Conservation (phyloP, 805 yeast species). For the Metschnikowia anglica region DNA sequence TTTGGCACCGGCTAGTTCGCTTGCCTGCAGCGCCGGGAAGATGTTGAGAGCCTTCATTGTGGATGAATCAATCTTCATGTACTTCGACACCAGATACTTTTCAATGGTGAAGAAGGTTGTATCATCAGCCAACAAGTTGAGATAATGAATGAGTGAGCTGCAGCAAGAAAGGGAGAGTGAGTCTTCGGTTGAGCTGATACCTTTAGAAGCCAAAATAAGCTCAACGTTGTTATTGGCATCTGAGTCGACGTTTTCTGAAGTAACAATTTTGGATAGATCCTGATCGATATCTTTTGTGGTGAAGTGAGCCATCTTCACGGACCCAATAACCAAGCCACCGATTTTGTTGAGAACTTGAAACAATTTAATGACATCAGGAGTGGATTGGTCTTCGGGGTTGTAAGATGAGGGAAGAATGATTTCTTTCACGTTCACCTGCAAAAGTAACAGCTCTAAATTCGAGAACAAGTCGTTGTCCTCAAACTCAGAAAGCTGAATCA, state of each 20-base stretch:
- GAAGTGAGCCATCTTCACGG: constrained; percentile 57
- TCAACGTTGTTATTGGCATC: constrained; percentile 34
- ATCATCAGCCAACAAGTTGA: constrained; percentile 61
- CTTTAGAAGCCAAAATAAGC: constrained; percentile 54
- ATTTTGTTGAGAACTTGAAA: constrained; percentile 66
- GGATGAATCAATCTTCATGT: constrained; percentile 87
- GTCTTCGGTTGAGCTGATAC: constrained; percentile 45
- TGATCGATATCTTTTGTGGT: constrained; percentile 68
- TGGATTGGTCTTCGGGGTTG: constrained; percentile 37
- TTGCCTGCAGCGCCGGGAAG: constrained; percentile 51
- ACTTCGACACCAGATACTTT: constrained; percentile 71
- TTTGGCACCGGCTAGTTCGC: constrained; percentile 20
- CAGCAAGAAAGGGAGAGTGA: constrained; percentile 58
- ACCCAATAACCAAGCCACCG: constrained; percentile 72
- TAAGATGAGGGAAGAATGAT: constrained; percentile 57
- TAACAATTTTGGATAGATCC: constrained; percentile 72
- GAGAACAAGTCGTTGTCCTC: constrained; percentile 85
- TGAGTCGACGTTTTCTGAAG: constrained; percentile 25
- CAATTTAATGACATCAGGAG: constrained; percentile 60
- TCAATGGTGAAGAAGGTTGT: constrained; percentile 58
- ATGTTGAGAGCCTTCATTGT: constrained; percentile 86
- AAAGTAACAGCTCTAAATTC: constrained; percentile 78
- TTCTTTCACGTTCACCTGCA: constrained; percentile 89
- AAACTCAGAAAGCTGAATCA: constrained; percentile 73
- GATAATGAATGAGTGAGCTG: constrained; percentile 66